phyloP scores from a whole-genome alignment of 2,329 filamentous ascomycete species.

The Alternaria alternata region DNA sequence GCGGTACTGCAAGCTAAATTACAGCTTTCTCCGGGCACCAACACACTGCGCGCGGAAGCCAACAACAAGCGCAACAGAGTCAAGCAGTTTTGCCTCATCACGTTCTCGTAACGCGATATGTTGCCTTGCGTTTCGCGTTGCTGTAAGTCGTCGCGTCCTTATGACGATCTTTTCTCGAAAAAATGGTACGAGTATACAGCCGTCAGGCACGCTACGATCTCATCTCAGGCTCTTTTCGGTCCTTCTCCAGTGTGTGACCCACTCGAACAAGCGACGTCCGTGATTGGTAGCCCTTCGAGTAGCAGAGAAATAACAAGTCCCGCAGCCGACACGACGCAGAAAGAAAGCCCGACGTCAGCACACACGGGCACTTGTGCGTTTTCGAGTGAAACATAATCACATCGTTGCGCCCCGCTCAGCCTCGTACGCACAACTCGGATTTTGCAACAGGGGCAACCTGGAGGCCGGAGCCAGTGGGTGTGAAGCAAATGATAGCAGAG shows the following conservation, averaged over 20 bases:
- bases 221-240: slow-evolving; percentile 22
- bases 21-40: slow-evolving; percentile 2
- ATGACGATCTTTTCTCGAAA: slow-evolving; percentile 23
- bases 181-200: slow-evolving; percentile 11
- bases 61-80: slow-evolving; percentile 5
- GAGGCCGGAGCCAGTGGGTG: slow-evolving; percentile 4
- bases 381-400: slow-evolving; percentile 18
- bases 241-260: slow-evolving; percentile 18
- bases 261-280: slow-evolving; percentile 3
- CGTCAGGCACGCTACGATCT: slow-evolving; percentile 27
- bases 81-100: slow-evolving; percentile 8
- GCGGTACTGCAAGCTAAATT: slow-evolving; percentile 11
- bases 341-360: slow-evolving; percentile 18
- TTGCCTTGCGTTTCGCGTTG: slow-evolving; percentile 32
- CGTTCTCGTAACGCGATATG: slow-evolving; percentile 7
- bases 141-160: slow-evolving; percentile 37
- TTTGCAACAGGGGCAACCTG: slow-evolving; percentile 13
- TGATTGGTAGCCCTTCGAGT: slow-evolving; percentile 19
- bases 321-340: slow-evolving; percentile 15
- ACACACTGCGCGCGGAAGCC: slow-evolving; percentile 5
- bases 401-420: slow-evolving; percentile 7
- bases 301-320: slow-evolving; percentile 10
- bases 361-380: slow-evolving; percentile 4
- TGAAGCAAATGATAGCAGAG: slow-evolving; percentile 17
- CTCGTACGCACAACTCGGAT: slow-evolving; percentile 16